These are phyloP conservation scores for Boletus pseudopeckii DNA, from an alignment of 768 basidiomycete genomes.

Conservation along the genomic window DNA sequence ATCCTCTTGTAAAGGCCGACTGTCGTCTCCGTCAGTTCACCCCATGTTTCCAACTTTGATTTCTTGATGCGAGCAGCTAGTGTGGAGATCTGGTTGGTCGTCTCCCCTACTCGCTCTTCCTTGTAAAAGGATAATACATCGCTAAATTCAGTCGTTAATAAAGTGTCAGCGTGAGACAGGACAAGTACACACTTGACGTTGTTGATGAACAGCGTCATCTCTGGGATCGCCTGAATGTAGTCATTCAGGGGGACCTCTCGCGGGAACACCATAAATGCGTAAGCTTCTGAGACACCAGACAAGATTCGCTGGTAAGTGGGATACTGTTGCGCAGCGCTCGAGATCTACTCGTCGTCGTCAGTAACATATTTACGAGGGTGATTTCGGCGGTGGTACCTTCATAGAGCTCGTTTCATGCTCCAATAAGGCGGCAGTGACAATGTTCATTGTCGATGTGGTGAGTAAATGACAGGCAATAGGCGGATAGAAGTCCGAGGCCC, in stretches of 20 bases:
- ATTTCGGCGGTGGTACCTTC: constrained; percentile 13
- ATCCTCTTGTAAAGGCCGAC: constrained; percentile 22
- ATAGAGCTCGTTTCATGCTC: constrained; percentile 33
- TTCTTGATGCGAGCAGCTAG: constrained; percentile 23
- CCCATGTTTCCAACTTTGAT: constrained; percentile 28
- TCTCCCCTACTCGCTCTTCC: constrained; percentile 16
- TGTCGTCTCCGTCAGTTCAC: constrained; percentile 24
- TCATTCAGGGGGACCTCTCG: constrained; percentile 10
- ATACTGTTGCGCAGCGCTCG: constrained; percentile 22
- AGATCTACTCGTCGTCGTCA: constrained; percentile 15
- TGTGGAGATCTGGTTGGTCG: constrained; percentile 35
- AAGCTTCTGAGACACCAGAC: constrained; percentile 37
- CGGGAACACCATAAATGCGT: not conserved
- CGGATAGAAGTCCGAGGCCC: constrained; percentile 27
- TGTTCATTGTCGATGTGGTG: constrained; percentile 34
- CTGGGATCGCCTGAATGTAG: constrained; percentile 40
- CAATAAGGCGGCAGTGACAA: constrained; percentile 32
- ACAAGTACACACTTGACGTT: constrained; percentile 35
- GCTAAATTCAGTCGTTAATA: too few species aligned
- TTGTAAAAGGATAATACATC: too few species aligned
- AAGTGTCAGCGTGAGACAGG: too few species aligned
- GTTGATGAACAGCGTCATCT: constrained; percentile 32
- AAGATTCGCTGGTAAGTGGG: constrained; percentile 26
- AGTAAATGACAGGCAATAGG: constrained; percentile 35
- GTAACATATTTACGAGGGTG: not conserved